Conservation (phyloP, 2,329 filamentous ascomycete species). For the Myrmaecium sp. region DNA sequence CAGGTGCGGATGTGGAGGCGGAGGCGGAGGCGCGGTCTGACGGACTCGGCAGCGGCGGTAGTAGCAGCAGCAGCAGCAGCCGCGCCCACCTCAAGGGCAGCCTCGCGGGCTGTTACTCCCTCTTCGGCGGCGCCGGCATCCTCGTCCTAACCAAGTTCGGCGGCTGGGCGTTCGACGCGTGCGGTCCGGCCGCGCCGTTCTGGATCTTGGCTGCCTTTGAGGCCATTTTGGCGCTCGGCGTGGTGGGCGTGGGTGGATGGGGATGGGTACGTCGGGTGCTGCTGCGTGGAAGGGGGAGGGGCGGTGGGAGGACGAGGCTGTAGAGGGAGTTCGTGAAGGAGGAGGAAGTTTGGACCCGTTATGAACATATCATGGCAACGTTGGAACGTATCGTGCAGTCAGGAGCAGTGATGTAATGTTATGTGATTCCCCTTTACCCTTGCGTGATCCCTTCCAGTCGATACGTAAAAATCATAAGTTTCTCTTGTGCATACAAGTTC, state of each 20-base stretch:
- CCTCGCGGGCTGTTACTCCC: slow-evolving; percentile 85
- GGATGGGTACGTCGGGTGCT: slow-evolving; percentile 6
- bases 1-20: slow-evolving; percentile 1
- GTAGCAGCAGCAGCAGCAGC: slow-evolving; percentile 7
- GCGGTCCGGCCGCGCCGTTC: slow-evolving; percentile 65
- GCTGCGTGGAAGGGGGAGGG: too few species aligned
- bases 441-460: too few species aligned
- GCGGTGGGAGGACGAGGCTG: slow-evolving; percentile 1
- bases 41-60: slow-evolving; percentile 1
- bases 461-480: too few species aligned
- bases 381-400: too few species aligned
- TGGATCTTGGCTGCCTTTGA: slow-evolving; percentile 92
- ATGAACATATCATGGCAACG: too few species aligned
- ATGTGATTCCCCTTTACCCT: too few species aligned
- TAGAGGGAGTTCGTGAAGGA: too few species aligned
- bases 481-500: too few species aligned
- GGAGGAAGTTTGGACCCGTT: too few species aligned
- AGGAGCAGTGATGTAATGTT: too few species aligned
- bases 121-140: slow-evolving; percentile 81
- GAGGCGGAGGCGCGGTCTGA: slow-evolving; percentile 1
- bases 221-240: slow-evolving; percentile 44
- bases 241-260: slow-evolving; percentile 8
- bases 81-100: slow-evolving; percentile 65
- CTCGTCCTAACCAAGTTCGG: slow-evolving; percentile 81
- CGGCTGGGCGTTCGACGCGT: slow-evolving; percentile 65